These are phyloP conservation scores for Anacardium occidentale DNA, from an alignment of 345 rosid species.

Conservation along the genomic window DNA sequence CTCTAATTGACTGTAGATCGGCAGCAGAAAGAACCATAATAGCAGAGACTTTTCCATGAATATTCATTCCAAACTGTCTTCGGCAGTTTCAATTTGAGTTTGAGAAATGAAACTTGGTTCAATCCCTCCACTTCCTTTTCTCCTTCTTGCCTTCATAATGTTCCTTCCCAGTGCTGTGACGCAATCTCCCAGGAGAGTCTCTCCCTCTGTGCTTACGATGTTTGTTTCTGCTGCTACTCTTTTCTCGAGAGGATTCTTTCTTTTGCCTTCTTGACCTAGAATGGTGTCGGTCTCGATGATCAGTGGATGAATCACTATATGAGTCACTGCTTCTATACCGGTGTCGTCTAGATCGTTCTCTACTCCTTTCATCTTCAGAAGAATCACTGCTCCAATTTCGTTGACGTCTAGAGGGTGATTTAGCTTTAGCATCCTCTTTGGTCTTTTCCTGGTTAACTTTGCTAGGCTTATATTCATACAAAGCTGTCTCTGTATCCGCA, in stretches of 20 bases:
- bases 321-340: slow-evolving; percentile 49
- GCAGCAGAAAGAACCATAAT: neutral
- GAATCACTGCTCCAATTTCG: slow-evolving; percentile 34
- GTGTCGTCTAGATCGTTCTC: slow-evolving; percentile 41
- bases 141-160: slow-evolving; percentile 41
- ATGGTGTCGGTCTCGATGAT: slow-evolving; percentile 36
- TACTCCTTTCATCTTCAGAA: slow-evolving; percentile 62
- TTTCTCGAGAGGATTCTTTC: slow-evolving; percentile 53
- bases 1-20: neutral
- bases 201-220: slow-evolving; percentile 43
- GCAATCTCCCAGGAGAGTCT: slow-evolving; percentile 46
- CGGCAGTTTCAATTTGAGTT: neutral
- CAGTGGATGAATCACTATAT: slow-evolving; percentile 53
- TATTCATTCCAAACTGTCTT: neutral
- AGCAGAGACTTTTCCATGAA: neutral
- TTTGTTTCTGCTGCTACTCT: slow-evolving; percentile 61
- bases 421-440: slow-evolving; percentile 34
- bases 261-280: slow-evolving; percentile 60
- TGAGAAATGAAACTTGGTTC: neutral
- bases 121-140: slow-evolving; percentile 43
- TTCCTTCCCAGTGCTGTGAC: slow-evolving; percentile 33
- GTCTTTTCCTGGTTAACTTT: slow-evolving; percentile 13
- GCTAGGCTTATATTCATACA: slow-evolving; percentile 28
- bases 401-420: slow-evolving; percentile 25
- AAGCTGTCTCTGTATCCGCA: slow-evolving; percentile 16